Conservation (phyloP, 169 alveolate species). For the Cryptosporidium ryanae region DNA sequence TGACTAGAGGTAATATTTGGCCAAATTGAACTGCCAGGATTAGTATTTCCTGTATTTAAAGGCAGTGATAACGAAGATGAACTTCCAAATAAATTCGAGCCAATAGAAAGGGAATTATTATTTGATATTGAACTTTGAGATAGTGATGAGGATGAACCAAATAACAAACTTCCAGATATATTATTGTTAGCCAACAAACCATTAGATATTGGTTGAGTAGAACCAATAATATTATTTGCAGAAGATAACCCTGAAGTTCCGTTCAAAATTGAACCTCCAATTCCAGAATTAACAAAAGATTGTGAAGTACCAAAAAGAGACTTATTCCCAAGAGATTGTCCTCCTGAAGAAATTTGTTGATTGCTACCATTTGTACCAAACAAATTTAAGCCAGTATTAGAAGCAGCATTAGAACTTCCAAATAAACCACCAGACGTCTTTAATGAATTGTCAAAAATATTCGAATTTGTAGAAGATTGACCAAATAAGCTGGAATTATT, state of each 20-base stretch:
- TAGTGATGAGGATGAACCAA: conserved; percentile 3
- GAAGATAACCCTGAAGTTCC: not conserved
- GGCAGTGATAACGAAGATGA: conserved; percentile 21
- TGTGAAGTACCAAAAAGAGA: conserved; percentile 19
- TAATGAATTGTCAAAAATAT: not conserved
- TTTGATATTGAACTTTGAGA: conserved; percentile 4
- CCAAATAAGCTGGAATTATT: conserved; percentile 5
- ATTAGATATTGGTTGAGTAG: conserved; percentile 31
- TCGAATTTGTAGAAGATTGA: conserved; percentile 10
- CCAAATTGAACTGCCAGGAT: not conserved
- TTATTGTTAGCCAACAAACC: not conserved
- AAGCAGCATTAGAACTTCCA: conserved; percentile 23
- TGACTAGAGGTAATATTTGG: not conserved
- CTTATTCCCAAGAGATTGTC: not conserved
- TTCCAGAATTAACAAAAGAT: not conserved
- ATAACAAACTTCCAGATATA: not conserved
- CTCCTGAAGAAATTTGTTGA: conserved; percentile 23
- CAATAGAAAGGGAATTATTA: not conserved
- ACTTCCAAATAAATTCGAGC: conserved; percentile 33
- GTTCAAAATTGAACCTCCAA: not conserved
- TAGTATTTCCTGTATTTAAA: not conserved
- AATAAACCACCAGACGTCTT: conserved; percentile 20
- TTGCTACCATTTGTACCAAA: conserved; percentile 6
- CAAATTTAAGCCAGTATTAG: conserved; percentile 3
- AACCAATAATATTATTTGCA: conserved; percentile 25